These are phyloP conservation scores for Brassica nigra DNA, from an alignment of 345 rosid genomes.

Conservation along the genomic window DNA sequence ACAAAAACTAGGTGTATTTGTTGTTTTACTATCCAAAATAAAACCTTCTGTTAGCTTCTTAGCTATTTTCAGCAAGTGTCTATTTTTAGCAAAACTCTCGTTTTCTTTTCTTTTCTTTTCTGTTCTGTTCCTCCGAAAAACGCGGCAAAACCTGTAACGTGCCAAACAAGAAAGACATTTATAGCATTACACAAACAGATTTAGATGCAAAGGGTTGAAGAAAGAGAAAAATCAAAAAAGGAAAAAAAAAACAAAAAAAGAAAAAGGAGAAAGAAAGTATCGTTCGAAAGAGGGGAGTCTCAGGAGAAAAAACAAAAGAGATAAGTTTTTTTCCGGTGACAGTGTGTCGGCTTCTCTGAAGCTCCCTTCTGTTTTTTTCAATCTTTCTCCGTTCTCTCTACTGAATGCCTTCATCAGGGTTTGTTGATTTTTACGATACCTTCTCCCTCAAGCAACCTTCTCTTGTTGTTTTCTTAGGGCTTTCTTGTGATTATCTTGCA, in stretches of 20 bases:
- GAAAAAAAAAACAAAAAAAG: neutral
- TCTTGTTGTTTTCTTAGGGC: neutral
- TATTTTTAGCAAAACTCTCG: constrained; percentile 27
- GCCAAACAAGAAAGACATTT: constrained; percentile 23
- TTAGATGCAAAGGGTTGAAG: constrained; percentile 30
- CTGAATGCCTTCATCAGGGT: constrained; percentile 88
- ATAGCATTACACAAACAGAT: constrained; percentile 16
- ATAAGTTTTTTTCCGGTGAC: constrained; percentile 49
- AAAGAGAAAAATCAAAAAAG: constrained; percentile 14
- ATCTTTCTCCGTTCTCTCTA: constrained; percentile 43
- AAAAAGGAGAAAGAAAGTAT: constrained; percentile 25
- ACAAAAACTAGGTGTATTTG: neutral
- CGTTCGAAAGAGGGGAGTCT: constrained; percentile 47
- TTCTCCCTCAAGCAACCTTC: constrained; percentile 18
- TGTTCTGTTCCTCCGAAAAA: neutral
- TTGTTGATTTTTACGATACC: neutral
- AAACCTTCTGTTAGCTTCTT: neutral
- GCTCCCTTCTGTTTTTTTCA: constrained; percentile 47
- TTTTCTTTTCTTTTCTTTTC: neutral
- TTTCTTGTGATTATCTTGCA: constrained; percentile 28
- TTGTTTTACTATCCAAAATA: neutral
- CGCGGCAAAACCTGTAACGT: constrained; percentile 30
- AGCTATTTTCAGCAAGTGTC: neutral
- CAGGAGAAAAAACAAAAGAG: constrained; percentile 31
- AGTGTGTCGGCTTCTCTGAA: constrained; percentile 59